Evolutionary conservation across 345 rosid genomes (phyloP).

Genomic region (Fremontodendron californicum): DNA sequence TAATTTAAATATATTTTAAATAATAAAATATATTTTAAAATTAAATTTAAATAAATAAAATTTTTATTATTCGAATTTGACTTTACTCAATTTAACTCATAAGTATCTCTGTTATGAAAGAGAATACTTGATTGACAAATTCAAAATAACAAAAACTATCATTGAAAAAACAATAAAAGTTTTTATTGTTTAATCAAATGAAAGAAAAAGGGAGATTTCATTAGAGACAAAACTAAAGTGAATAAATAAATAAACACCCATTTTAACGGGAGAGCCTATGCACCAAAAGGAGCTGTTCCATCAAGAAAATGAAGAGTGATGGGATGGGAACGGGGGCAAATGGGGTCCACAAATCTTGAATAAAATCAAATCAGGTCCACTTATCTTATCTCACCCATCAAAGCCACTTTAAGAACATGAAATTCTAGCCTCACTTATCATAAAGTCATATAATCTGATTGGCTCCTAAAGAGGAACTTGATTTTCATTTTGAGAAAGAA

Average conservation of each 20-base stretch:
- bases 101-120: too few relatives aligned
- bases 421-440: conserved; percentile 10
- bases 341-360: conserved; percentile 24
- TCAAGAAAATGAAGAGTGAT: conserved; percentile 1
- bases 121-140: too few relatives aligned
- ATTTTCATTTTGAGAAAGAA: neutral
- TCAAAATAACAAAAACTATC: too few relatives aligned
- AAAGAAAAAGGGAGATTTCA: too few relatives aligned
- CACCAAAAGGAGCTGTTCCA: neutral
- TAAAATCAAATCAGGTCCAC: conserved; percentile 28
- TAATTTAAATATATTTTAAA: too few relatives aligned
- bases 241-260: neutral
- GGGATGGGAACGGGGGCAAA: neutral
- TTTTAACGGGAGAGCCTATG: neutral
- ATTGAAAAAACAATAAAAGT: too few relatives aligned
- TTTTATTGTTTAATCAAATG: too few relatives aligned
- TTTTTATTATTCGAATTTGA: too few relatives aligned
- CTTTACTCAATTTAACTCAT: too few relatives aligned
- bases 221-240: too few relatives aligned
- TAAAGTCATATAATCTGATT: neutral
- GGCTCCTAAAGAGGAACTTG: neutral
- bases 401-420: conserved; percentile 28
- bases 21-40: too few relatives aligned
- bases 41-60: too few relatives aligned
- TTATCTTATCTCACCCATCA: conserved; percentile 18